Evolutionary conservation across 2,329 filamentous ascomycete genomes (phyloP).

Genomic region (Nemania diffusa): DNA sequence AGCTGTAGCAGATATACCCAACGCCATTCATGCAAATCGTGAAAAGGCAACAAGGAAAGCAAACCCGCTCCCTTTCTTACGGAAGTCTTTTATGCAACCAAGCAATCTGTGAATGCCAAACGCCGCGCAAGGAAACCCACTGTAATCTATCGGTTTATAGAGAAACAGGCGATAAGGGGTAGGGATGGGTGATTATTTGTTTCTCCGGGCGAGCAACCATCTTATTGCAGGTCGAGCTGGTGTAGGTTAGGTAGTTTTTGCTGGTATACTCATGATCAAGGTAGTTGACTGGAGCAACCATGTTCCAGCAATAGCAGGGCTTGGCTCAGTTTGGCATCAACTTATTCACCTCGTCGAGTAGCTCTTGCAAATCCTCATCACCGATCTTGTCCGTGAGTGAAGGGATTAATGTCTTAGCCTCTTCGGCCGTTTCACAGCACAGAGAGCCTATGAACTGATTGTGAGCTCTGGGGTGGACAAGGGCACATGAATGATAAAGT

Average conservation of each 20-base stretch:
- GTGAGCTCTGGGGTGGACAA: slow-evolving; percentile 13
- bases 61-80: slow-evolving; percentile 14
- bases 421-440: slow-evolving; percentile 91
- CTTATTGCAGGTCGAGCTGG: background rate
- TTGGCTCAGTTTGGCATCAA: slow-evolving; percentile 55
- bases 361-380: slow-evolving; percentile 86
- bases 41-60: slow-evolving; percentile 20
- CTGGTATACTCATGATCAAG: slow-evolving; percentile 1
- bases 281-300: background rate
- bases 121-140: slow-evolving; percentile 28
- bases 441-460: slow-evolving; percentile 73
- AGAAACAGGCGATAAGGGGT: slow-evolving; percentile 8
- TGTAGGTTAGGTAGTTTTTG: slow-evolving; percentile 13
- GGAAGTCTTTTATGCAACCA: slow-evolving; percentile 30
- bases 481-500: background rate
- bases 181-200: slow-evolving; percentile 6
- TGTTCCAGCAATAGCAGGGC: background rate
- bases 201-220: background rate
- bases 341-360: slow-evolving; percentile 92
- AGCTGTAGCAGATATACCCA: slow-evolving; percentile 31
- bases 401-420: slow-evolving; percentile 95
- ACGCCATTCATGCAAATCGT: slow-evolving; percentile 38
- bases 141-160: slow-evolving; percentile 27
- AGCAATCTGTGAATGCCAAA: slow-evolving; percentile 35
- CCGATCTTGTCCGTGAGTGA: slow-evolving; percentile 88